Conservation (phyloP, 495 filamentous ascomycete genomes). For the Neurospora sp. region DNA sequence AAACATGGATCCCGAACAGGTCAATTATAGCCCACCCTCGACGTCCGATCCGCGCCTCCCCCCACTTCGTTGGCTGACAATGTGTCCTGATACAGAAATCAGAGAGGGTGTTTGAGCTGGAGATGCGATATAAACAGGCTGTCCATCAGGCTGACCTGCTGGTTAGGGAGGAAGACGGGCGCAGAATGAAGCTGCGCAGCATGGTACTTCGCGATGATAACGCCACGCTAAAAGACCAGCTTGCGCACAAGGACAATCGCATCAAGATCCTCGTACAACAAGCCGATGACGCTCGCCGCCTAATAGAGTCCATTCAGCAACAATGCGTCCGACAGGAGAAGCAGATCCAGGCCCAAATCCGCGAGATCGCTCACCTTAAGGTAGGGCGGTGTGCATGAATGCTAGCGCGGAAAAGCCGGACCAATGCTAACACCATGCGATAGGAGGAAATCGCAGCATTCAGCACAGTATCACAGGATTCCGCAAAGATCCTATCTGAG, state of each 20-base stretch:
- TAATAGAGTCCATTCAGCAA: constrained; percentile 46
- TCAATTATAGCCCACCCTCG: constrained; percentile 3
- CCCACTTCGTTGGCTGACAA: constrained; percentile 3
- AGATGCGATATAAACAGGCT: constrained; percentile 55
- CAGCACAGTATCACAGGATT: constrained; percentile 51
- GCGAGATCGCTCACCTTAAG: constrained; percentile 58
- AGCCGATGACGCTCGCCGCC: constrained; percentile 43
- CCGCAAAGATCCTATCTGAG: constrained; percentile 61
- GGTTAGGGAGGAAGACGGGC: constrained; percentile 56
- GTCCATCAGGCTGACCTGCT: constrained; percentile 48
- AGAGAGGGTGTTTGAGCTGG: constrained; percentile 38
- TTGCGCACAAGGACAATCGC: constrained; percentile 40
- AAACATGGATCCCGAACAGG: constrained; percentile 33
- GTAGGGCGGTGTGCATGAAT: constrained; percentile 27
- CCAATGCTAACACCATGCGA: constrained; percentile 8
- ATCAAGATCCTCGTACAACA: constrained; percentile 49
- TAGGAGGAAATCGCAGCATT: constrained; percentile 60
- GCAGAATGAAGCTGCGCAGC: constrained; percentile 53
- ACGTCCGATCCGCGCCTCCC: background rate
- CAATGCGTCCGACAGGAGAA: constrained; percentile 46
- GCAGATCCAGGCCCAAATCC: constrained; percentile 44
- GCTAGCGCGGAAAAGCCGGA: background rate
- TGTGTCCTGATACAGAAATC: constrained; percentile 15
- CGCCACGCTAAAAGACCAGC: constrained; percentile 23
- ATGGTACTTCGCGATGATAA: constrained; percentile 64